Evolutionary conservation across 306 rosid genomes (phyloP).

Genomic region (Vachellia collinsii): DNA sequence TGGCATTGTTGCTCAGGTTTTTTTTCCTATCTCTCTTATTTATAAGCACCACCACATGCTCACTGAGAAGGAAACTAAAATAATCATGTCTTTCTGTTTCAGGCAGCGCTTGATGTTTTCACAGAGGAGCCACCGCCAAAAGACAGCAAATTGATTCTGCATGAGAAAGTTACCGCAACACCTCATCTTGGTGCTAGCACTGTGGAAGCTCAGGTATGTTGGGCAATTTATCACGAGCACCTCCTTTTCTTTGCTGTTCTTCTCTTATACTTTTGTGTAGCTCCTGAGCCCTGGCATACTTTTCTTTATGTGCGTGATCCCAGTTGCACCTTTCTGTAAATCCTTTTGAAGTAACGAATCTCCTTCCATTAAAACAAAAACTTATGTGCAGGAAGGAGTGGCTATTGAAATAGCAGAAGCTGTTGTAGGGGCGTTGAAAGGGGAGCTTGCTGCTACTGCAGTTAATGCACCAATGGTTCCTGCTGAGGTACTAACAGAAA

Average conservation of each 20-base stretch:
- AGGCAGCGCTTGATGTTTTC: slow-evolving; percentile 99
- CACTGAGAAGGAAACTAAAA: neutral
- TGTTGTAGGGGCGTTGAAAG: slow-evolving; percentile 88
- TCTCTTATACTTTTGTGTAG: neutral
- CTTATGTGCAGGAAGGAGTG: slow-evolving; percentile 87
- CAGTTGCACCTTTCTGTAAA: neutral
- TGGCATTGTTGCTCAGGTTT: slow-evolving; percentile 94
- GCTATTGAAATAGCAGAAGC: slow-evolving; percentile 99
- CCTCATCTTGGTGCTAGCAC: slow-evolving; percentile 99
- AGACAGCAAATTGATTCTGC: slow-evolving; percentile 78
- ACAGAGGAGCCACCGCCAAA: slow-evolving; percentile 80
- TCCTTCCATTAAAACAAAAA: neutral
- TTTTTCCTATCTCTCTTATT: neutral
- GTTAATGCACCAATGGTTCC: slow-evolving; percentile 99
- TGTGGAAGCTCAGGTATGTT: slow-evolving; percentile 86
- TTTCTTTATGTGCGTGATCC: no score
- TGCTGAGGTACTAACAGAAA: slow-evolving; percentile 71
- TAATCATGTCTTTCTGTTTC: slow-evolving; percentile 30
- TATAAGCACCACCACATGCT: slow-evolving; percentile 6
- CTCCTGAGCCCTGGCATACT: neutral
- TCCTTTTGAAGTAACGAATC: neutral
- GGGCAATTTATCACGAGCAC: slow-evolving; percentile 2
- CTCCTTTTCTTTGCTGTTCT: neutral
- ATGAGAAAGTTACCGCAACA: slow-evolving; percentile 89
- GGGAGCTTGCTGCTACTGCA: slow-evolving; percentile 99